Evolutionary conservation across 2,329 filamentous ascomycete species (phyloP).

Genomic region (Fusarium domesticum): DNA sequence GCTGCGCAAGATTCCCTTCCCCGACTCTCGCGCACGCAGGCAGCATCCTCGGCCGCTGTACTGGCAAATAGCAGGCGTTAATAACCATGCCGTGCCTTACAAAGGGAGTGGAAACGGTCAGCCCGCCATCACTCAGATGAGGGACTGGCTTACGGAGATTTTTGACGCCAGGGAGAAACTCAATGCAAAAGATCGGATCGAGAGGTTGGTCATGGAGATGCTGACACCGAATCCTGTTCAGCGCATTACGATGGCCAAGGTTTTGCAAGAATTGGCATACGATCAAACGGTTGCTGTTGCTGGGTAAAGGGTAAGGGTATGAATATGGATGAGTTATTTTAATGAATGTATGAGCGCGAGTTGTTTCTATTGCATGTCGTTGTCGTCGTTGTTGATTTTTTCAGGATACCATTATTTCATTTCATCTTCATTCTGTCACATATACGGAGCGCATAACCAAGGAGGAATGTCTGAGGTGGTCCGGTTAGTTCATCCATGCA

Average conservation of each 20-base stretch:
- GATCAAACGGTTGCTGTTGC: slow-evolving; percentile 19
- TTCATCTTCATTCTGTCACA: not conserved
- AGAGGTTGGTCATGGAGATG: slow-evolving; percentile 54
- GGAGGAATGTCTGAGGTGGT: not conserved
- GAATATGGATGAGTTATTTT: slow-evolving; percentile 7
- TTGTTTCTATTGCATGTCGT: not conserved
- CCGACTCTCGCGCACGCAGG: slow-evolving; percentile 48
- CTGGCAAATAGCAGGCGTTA: slow-evolving; percentile 57
- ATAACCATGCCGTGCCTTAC: slow-evolving; percentile 37
- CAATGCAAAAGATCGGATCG: slow-evolving; percentile 46
- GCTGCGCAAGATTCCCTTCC: slow-evolving; percentile 53
- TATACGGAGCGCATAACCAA: not conserved
- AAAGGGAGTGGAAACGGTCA: slow-evolving; percentile 38
- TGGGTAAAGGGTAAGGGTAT: slow-evolving; percentile 9
- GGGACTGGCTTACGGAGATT: slow-evolving; percentile 54
- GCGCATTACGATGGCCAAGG: slow-evolving; percentile 53
- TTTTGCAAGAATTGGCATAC: slow-evolving; percentile 44
- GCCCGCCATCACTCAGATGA: slow-evolving; percentile 51
- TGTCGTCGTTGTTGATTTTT: not conserved
- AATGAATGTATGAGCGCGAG: slow-evolving; percentile 5
- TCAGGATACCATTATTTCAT: not conserved
- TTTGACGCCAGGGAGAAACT: slow-evolving; percentile 47
- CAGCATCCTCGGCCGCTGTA: slow-evolving; percentile 51
- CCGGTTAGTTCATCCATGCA: not conserved
- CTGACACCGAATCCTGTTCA: slow-evolving; percentile 49